Conservation (phyloP, 768 basidiomycete genomes). For the Pleurotus giganteus region DNA sequence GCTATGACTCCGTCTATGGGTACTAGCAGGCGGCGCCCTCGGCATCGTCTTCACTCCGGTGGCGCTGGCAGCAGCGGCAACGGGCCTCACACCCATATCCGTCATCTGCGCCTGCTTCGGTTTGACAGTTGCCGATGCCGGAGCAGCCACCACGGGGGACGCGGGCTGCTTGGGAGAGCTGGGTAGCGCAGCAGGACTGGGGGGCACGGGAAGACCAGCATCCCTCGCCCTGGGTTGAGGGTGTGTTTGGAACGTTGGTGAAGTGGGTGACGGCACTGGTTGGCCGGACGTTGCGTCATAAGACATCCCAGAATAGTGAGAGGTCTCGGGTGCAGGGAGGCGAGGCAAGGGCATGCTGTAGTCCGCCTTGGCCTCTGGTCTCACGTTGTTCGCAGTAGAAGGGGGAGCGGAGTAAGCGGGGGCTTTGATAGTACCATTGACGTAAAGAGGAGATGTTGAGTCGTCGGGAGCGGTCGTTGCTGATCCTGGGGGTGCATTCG, state of each 20-base stretch:
- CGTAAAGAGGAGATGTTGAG: conserved; percentile 12
- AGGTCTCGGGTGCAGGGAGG: conserved; percentile 69
- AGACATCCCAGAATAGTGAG: conserved; percentile 79
- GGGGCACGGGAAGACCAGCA: conserved; percentile 48
- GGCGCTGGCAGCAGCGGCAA: conserved; percentile 15
- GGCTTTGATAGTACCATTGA: conserved; percentile 16
- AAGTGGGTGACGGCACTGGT: conserved; percentile 57
- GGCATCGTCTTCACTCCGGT: conserved; percentile 36
- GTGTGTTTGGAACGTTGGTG: conserved; percentile 52
- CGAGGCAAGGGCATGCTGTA: conserved; percentile 83
- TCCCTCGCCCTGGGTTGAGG: conserved; percentile 67
- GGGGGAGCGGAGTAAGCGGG: conserved; percentile 15
- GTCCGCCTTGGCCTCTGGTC: conserved; percentile 47
- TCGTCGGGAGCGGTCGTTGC: conserved; percentile 13
- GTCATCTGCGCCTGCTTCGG: conserved; percentile 16
- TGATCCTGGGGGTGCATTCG: conserved; percentile 1
- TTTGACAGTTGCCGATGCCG: conserved; percentile 35
- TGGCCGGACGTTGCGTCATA: conserved; percentile 54
- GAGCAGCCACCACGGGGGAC: not conserved
- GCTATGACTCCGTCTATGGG: conserved; percentile 81
- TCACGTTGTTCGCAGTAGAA: conserved; percentile 21
- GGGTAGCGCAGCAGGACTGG: not conserved
- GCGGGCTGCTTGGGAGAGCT: conserved; percentile 5
- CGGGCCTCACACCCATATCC: conserved; percentile 2
- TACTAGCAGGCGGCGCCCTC: conserved; percentile 72